Evolutionary conservation across 2,329 filamentous ascomycete genomes (phyloP).

Genomic region (Botrytis porri): DNA sequence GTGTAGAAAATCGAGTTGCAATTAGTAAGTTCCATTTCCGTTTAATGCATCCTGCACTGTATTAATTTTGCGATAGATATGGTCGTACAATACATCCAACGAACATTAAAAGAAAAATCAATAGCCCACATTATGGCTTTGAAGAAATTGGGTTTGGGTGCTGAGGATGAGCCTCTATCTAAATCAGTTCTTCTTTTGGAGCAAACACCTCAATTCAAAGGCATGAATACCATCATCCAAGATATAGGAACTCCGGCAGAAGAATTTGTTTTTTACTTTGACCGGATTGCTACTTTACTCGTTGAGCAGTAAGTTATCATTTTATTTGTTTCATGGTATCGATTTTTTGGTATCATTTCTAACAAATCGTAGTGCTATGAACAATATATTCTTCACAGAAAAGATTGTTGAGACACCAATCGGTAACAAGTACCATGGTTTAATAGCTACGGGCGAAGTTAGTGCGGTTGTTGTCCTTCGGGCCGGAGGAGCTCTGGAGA

Average conservation of each 20-base stretch:
- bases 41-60: not conserved
- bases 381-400: conserved; percentile 69
- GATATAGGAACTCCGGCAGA: conserved; percentile 75
- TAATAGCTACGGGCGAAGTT: conserved; percentile 68
- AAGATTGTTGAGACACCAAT: conserved; percentile 67
- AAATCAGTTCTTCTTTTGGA: conserved; percentile 70
- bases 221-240: conserved; percentile 88
- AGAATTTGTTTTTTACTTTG: conserved; percentile 97
- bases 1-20: conserved; percentile 90
- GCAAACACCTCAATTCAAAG: conserved; percentile 75
- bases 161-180: conserved; percentile 69
- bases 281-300: conserved; percentile 79
- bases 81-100: conserved; percentile 90
- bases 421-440: conserved; percentile 66
- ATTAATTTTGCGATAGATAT: conserved; percentile 56
- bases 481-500: conserved; percentile 84
- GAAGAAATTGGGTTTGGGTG: conserved; percentile 68
- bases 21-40: conserved; percentile 56
- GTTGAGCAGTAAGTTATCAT: conserved; percentile 63
- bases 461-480: conserved; percentile 87
- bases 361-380: conserved; percentile 59
- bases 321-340: not conserved
- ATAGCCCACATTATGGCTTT: conserved; percentile 77
- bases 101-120: conserved; percentile 83
- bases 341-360: conserved; percentile 9